phyloP scores from a whole-genome alignment of 2,329 filamentous ascomycete species.

The Colletotrichum chlorophyti region DNA sequence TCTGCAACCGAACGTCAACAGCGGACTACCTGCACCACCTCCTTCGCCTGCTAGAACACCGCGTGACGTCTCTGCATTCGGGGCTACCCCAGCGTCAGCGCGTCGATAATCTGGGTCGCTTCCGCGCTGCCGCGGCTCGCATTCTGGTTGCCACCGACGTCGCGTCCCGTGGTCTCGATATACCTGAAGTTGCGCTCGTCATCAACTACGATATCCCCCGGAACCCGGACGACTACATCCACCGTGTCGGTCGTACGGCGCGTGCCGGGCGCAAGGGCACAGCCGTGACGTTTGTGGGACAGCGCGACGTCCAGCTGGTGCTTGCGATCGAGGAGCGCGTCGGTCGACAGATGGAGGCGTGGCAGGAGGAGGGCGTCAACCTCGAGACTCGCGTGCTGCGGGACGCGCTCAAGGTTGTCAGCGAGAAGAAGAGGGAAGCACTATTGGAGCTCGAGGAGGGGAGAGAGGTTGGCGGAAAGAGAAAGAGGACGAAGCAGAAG shows the following conservation, averaged over 20 bases:
- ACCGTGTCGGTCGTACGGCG: constrained; percentile 93
- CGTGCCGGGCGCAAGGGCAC: constrained; percentile 86
- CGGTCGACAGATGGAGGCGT: constrained; percentile 80
- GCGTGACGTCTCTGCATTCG: constrained; percentile 91
- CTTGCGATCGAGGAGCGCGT: constrained; percentile 88
- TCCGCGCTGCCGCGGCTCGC: constrained; percentile 86
- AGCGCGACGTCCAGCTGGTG: constrained; percentile 91
- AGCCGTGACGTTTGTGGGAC: constrained; percentile 87
- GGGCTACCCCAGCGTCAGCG: constrained; percentile 84
- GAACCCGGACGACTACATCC: constrained; percentile 97
- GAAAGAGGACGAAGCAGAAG: constrained; percentile 68
- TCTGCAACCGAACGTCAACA: constrained; percentile 90
- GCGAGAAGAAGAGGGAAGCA: constrained; percentile 95
- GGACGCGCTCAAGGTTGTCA: constrained; percentile 86
- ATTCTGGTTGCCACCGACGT: constrained; percentile 96
- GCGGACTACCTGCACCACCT: constrained; percentile 90
- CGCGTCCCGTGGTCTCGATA: constrained; percentile 91
- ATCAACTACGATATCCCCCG: constrained; percentile 95
- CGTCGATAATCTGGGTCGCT: constrained; percentile 86
- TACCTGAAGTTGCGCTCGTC: constrained; percentile 88
- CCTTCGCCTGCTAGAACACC: constrained; percentile 83
- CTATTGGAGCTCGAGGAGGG: constrained; percentile 90
- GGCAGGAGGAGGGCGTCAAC: constrained; percentile 90
- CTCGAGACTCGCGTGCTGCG: constrained; percentile 88
- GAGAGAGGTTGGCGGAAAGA: constrained; percentile 88